A percentile compares a stretch with the other conserved stretches of the same genome.
phyloP scores from a whole-genome alignment of 345 rosid genomes.

The Eucalyptus regnans region DNA sequence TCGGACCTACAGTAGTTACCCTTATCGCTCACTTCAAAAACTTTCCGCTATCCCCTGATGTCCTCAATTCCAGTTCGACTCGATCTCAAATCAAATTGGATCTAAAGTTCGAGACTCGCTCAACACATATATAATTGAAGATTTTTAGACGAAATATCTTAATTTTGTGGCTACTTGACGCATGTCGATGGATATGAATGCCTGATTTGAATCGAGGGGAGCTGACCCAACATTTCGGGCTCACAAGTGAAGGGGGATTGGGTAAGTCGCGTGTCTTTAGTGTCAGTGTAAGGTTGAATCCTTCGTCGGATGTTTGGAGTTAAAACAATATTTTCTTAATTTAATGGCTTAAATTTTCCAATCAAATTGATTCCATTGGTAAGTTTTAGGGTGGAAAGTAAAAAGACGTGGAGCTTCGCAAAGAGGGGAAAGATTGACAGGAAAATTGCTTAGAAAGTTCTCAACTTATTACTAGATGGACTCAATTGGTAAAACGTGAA shows the following conservation, averaged over 20 bases:
- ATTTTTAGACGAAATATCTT: background rate
- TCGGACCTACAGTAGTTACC: background rate
- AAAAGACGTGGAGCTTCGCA: background rate
- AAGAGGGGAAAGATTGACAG: background rate
- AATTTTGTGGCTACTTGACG: background rate
- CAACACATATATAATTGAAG: background rate
- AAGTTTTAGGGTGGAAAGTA: background rate
- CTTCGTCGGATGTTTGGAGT: background rate
- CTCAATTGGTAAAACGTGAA: background rate
- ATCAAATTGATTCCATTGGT: background rate
- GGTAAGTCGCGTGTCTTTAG: background rate
- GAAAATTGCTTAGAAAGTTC: background rate
- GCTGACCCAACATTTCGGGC: background rate
- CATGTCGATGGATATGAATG: background rate
- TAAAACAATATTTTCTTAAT: background rate
- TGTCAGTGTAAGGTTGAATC: background rate
- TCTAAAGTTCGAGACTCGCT: background rate
- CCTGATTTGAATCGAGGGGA: background rate
- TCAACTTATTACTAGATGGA: background rate
- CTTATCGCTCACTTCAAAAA: background rate
- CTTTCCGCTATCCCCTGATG: background rate
- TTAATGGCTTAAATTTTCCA: background rate
- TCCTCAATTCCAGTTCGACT: background rate
- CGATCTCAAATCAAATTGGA: background rate
- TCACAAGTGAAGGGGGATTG: background rate